Evolutionary conservation across 2,329 filamentous ascomycete species (phyloP).

Genomic region (Nannizzia gypsea): DNA sequence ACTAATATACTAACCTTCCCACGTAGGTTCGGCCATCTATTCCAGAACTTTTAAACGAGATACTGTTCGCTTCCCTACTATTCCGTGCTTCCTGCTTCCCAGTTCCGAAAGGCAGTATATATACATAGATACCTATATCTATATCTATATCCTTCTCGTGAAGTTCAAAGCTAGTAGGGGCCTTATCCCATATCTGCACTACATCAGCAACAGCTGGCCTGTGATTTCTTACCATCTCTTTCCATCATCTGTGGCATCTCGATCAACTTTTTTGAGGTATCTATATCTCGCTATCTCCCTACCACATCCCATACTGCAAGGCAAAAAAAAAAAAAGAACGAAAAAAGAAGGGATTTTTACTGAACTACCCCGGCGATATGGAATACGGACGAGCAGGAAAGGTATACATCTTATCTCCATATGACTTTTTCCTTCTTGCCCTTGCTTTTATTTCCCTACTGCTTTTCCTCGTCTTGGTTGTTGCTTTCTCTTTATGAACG

Average conservation of each 20-base stretch:
- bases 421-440: neutral
- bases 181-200: neutral
- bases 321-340: no score
- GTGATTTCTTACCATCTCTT: constrained; percentile 1
- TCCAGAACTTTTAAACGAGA: constrained; percentile 55
- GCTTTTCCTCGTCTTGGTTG: neutral
- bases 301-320: neutral
- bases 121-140: neutral
- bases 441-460: neutral
- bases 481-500: neutral
- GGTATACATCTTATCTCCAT: neutral
- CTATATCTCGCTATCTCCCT: neutral
- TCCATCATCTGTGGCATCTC: neutral
- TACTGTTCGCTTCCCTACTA: neutral
- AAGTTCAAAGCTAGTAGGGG: neutral
- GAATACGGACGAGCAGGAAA: neutral
- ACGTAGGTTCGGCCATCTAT: constrained; percentile 58
- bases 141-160: neutral
- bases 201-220: constrained; percentile 7
- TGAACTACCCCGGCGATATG: neutral
- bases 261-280: neutral
- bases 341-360: neutral
- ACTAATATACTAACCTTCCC: constrained; percentile 5
- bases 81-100: neutral
- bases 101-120: neutral